Percentiles rank a stretch among this genome's conserved stretches.
phyloP scores from a whole-genome alignment of 331 rosid genomes.

The Malus hybrid region DNA sequence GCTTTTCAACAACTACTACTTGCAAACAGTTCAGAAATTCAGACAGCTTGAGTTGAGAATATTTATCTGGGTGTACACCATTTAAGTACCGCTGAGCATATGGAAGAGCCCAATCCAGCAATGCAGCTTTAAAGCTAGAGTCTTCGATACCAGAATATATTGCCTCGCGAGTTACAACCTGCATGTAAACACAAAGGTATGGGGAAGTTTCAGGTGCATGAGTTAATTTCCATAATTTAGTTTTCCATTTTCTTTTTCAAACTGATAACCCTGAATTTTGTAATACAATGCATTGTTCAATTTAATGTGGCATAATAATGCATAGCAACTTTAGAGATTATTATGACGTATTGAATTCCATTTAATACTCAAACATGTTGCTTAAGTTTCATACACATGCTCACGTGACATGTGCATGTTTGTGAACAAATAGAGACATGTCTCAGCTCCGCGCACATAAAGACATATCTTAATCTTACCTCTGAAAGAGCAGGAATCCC shows the following conservation, averaged over 20 bases:
- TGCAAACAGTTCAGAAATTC: constrained; percentile 43
- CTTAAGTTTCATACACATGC: neutral
- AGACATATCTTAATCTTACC: constrained; percentile 50
- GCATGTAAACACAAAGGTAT: constrained; percentile 18
- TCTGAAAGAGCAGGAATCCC: constrained; percentile 88
- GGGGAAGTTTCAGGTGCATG: neutral
- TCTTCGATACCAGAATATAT: constrained; percentile 54
- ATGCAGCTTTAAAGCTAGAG: constrained; percentile 44
- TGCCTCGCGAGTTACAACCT: constrained; percentile 88
- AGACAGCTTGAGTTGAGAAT: constrained; percentile 59
- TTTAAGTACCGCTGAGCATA: constrained; percentile 79
- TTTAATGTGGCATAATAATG: neutral
- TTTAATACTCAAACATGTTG: neutral
- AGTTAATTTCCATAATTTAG: neutral
- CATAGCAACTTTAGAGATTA: neutral
- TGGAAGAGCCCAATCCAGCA: constrained; percentile 83
- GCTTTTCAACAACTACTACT: constrained; percentile 69
- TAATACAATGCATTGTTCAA: neutral
- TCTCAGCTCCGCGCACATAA: neutral
- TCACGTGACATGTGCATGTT: neutral
- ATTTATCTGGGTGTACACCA: constrained; percentile 46
- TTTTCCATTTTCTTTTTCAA: neutral
- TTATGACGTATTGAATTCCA: neutral
- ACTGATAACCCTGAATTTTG: neutral
- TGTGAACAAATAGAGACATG: neutral